These are phyloP conservation scores for Primulina huaijiensis DNA, from an alignment of 257 asterid species.

Conservation along the genomic window DNA sequence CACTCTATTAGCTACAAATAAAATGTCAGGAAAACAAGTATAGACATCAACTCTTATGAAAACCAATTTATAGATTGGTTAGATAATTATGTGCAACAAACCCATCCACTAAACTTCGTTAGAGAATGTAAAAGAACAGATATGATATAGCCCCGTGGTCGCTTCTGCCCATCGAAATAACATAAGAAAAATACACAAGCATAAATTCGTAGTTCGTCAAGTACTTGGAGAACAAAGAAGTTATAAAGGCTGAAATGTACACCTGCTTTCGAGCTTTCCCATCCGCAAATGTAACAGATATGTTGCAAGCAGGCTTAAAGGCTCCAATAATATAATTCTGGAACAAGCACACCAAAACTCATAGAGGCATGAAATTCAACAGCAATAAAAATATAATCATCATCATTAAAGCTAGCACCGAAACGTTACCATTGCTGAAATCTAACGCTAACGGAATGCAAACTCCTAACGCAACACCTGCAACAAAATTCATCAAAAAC, in stretches of 20 bases:
- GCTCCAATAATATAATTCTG: background rate
- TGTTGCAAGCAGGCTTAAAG: background rate
- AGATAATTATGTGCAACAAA: too few relatives aligned
- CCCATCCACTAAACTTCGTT: too few relatives aligned
- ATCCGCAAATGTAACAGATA: background rate
- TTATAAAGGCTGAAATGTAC: background rate
- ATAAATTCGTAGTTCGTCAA: background rate
- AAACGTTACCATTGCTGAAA: background rate
- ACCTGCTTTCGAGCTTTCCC: background rate
- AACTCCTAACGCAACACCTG: background rate
- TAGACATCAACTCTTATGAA: too few relatives aligned
- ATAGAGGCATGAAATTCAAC: too few relatives aligned
- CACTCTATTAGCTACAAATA: too few relatives aligned
- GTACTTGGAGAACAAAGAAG: too few relatives aligned
- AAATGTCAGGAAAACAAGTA: too few relatives aligned
- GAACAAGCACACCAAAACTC: background rate
- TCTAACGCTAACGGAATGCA: background rate
- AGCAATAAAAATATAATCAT: background rate
- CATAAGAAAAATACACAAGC: background rate
- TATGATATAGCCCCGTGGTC: too few relatives aligned
- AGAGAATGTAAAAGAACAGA: too few relatives aligned
- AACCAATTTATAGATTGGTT: too few relatives aligned
- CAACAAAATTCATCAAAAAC: background rate
- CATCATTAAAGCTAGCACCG: background rate
- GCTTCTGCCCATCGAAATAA: too few relatives aligned